Evolutionary conservation across 306 rosid species (phyloP).

Genomic region (Benincasa hispida): DNA sequence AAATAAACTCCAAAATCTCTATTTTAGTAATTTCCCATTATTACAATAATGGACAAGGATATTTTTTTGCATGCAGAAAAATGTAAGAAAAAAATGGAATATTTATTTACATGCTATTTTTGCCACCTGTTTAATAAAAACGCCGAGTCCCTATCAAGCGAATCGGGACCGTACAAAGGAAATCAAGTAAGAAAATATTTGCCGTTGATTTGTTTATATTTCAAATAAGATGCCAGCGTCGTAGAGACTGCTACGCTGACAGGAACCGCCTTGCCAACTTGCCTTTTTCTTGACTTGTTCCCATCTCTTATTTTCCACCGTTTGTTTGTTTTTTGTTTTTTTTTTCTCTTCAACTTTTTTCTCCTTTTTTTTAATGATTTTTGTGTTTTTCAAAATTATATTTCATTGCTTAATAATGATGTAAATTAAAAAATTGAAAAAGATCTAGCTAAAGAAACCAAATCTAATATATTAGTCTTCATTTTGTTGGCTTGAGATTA

Average conservation of each 20-base stretch:
- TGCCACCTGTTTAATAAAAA: not conserved
- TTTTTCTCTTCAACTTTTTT: not conserved
- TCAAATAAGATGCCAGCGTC: not conserved
- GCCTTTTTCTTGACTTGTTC: not conserved
- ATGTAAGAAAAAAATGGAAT: not conserved
- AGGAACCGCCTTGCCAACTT: not conserved
- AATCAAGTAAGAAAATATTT: not conserved
- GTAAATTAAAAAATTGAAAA: not conserved
- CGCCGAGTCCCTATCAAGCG: not conserved
- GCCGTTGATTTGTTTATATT: not conserved
- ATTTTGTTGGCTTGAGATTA: not conserved
- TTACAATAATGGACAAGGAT: not conserved
- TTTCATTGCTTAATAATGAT: not conserved
- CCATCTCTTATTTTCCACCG: conserved; percentile 5
- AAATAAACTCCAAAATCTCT: not conserved
- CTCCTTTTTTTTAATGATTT: too few species aligned
- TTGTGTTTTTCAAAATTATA: not conserved
- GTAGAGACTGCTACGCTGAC: not conserved
- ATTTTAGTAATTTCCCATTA: not conserved
- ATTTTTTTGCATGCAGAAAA: not conserved
- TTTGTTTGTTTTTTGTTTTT: not conserved
- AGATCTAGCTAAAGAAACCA: not conserved
- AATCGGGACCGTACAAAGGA: not conserved
- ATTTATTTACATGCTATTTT: not conserved
- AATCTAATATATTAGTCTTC: not conserved